Base-by-base conservation (phyloP, 768 basidiomycete genomes). In the Tephrocybe sp. region DNA sequence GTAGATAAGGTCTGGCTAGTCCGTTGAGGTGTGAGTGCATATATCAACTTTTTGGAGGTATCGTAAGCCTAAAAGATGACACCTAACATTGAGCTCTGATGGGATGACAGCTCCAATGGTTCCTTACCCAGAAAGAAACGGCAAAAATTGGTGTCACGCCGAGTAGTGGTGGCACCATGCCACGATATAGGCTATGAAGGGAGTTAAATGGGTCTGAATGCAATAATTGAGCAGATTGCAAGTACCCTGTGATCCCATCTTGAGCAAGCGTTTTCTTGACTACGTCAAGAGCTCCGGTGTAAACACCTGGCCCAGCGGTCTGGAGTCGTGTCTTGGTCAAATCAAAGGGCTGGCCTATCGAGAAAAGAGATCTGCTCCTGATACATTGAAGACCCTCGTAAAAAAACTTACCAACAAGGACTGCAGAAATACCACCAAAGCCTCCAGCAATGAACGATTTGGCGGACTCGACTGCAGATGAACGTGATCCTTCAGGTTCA, bases 71-170 rank as follows among this genome's bases (percentile, higher is more conserved):
- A 54, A 34, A 18, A 31, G 34, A 38, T 10, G 22, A 3, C 9
- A 11, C 2, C n/a, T 29, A 29, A 29, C 11, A 45, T 15, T n/a
- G 27, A 19, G 27, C 29, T 5, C 7, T 2, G 15, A 22, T 42
- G 40, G 37, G 37, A 42, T 19, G 44, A 41, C 11, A 24, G 23
- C 31, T 45, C 52, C 58, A 52, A 40, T 13, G 18, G 31, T 7
- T 19, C 47, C 78, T 50, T 66, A 94, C 94, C 94, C 94, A 97
- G 76, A 99, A 98, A 3, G 93, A 95, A 24, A 98, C 73, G 3
- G 97, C 97, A 61, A 99, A 99, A 62, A 97, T 98, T 27, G 97
- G 97, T 4, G 97, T 98, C 23, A 99, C 92, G 23, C 95, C 93
- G 24, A 97, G 72, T 50, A 97, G 69, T 37, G 94, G 94, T 27